phyloP scores from a whole-genome alignment of 225 moss, liverwort and hornwort species.

The Physcomitrellopsis africana region DNA sequence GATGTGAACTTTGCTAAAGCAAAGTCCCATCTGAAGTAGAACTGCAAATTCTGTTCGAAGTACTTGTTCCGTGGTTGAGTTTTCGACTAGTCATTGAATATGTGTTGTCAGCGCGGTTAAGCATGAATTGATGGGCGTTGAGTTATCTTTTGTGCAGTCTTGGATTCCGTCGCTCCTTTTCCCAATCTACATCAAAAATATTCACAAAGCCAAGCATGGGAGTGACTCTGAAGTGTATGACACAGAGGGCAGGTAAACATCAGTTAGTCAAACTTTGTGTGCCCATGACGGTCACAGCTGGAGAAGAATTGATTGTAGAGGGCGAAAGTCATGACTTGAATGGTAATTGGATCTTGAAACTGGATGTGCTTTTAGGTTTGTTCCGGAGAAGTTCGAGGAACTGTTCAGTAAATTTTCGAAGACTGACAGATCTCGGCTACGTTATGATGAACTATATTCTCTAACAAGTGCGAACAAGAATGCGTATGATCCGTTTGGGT shows the following conservation, averaged over 20 bases:
- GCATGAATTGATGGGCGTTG: too few relatives aligned
- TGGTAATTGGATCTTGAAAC: background rate
- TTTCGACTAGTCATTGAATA: too few relatives aligned
- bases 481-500: conserved; percentile 63
- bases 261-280: too few relatives aligned
- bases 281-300: background rate
- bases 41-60: too few relatives aligned
- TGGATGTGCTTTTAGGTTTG: conserved; percentile 46
- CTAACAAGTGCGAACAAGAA: conserved; percentile 53
- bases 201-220: conserved; percentile 81
- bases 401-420: conserved; percentile 69
- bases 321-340: background rate
- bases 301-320: background rate
- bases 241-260: conserved; percentile 71
- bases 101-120: too few relatives aligned
- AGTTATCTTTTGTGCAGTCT: conserved; percentile 34
- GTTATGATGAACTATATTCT: conserved; percentile 42
- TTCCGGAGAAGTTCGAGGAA: conserved; percentile 79
- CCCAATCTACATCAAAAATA: conserved; percentile 68
- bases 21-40: background rate
- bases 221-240: conserved; percentile 82
- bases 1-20: too few relatives aligned
- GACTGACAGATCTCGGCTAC: conserved; percentile 42
- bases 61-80: too few relatives aligned
- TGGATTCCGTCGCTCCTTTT: conserved; percentile 72